Percentiles rank a stretch among this genome's conserved stretches.
Conservation (phyloP, 2,329 filamentous ascomycete genomes). For the Purpureocillium lavendulum region DNA sequence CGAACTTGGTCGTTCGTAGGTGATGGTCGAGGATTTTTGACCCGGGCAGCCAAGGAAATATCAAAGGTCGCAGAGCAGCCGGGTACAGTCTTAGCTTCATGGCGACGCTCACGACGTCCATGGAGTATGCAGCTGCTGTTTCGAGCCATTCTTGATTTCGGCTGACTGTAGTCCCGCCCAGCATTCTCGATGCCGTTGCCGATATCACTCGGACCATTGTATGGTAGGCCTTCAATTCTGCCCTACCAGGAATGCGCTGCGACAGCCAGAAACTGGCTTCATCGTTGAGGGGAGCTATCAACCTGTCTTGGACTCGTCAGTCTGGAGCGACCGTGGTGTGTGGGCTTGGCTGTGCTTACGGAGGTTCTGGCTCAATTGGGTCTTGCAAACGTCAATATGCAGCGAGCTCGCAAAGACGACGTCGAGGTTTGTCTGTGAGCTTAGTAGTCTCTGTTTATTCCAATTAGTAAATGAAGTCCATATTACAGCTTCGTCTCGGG, state of each 20-base stretch:
- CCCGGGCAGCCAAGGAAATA: no score
- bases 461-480: not conserved
- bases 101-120: constrained; percentile 3
- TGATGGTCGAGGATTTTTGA: no score
- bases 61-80: no score
- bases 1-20: no score
- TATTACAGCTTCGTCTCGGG: no score
- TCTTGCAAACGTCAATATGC: constrained; percentile 5
- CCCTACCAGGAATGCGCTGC: constrained; percentile 3
- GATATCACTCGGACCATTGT: constrained; percentile 4
- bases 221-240: constrained; percentile 2
- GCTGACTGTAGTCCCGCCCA: constrained; percentile 2
- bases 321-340: not conserved
- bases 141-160: constrained; percentile 6
- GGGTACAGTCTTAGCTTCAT: not conserved
- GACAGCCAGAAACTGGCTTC: constrained; percentile 6
- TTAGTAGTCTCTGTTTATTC: constrained; percentile 1
- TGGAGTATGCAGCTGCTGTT: constrained; percentile 2
- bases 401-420: constrained; percentile 4
- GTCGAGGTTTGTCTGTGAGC: constrained; percentile 4
- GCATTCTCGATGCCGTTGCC: constrained; percentile 4
- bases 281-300: constrained; percentile 2
- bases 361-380: constrained; percentile 5
- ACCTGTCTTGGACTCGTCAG: not conserved
- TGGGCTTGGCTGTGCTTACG: not conserved